These are phyloP conservation scores for Debaryomyces nepalensis DNA, from an alignment of 1,139 yeast genomes.

Conservation along the genomic window DNA sequence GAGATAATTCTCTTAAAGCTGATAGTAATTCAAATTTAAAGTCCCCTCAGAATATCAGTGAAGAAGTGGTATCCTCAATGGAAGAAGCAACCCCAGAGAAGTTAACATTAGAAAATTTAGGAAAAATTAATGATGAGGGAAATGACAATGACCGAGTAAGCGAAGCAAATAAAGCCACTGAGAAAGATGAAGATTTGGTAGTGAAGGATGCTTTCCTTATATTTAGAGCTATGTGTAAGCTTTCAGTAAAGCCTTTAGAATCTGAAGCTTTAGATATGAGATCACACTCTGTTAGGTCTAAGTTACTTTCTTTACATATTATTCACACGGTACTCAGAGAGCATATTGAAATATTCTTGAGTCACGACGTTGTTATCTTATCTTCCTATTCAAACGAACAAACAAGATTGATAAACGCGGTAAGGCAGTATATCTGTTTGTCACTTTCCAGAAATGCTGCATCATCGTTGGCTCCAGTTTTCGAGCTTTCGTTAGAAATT, in stretches of 20 bases:
- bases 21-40: conserved; percentile 28
- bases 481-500: conserved; percentile 88
- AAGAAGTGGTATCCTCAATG: conserved; percentile 25
- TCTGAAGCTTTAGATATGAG: conserved; percentile 79
- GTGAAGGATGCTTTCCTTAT: conserved; percentile 92
- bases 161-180: conserved; percentile 51
- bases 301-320: conserved; percentile 83
- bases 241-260: conserved; percentile 80
- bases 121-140: conserved; percentile 54
- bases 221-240: conserved; percentile 91
- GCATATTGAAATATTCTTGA: conserved; percentile 80
- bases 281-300: conserved; percentile 90
- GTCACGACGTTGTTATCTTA: conserved; percentile 63
- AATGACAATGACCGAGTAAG: conserved; percentile 56
- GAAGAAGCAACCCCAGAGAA: conserved; percentile 31
- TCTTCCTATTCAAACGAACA: conserved; percentile 60
- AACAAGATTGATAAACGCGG: conserved; percentile 74
- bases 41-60: conserved; percentile 24
- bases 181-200: conserved; percentile 61
- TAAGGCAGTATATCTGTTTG: conserved; percentile 82
- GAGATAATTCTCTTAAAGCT: conserved; percentile 21
- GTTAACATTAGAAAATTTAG: conserved; percentile 63
- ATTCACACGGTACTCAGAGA: conserved; percentile 85
- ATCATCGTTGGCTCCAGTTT: conserved; percentile 87
- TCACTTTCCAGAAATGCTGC: conserved; percentile 92